Evolutionary conservation across 768 basidiomycete genomes (phyloP).

Genomic region (Boletus speciosus): DNA sequence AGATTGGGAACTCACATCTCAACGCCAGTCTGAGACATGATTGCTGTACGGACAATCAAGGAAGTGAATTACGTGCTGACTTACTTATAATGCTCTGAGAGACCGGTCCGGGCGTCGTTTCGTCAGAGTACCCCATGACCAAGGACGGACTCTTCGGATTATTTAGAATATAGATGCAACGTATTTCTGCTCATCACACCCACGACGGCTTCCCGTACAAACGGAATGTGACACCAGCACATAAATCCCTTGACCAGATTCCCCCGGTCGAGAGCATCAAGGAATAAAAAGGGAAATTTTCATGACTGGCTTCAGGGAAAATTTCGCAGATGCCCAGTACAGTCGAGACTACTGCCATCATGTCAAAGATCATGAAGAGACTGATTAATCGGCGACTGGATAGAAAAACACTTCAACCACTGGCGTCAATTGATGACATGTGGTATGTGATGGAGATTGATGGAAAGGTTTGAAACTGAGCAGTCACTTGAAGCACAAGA

Average conservation of each 20-base stretch:
- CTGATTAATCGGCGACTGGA: background rate
- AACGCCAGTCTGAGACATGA: slow-evolving; percentile 49
- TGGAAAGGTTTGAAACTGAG: background rate
- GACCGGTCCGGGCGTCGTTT: slow-evolving; percentile 10
- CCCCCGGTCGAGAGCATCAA: background rate
- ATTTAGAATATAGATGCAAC: slow-evolving; percentile 9
- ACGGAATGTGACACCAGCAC: background rate
- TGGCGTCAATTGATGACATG: background rate
- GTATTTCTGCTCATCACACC: slow-evolving; percentile 4
- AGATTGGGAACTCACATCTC: slow-evolving; percentile 48
- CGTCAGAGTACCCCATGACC: slow-evolving; percentile 16
- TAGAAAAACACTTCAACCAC: background rate
- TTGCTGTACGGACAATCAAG: slow-evolving; percentile 5
- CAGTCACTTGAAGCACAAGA: background rate
- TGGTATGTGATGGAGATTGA: background rate
- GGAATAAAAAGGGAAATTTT: background rate
- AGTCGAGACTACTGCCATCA: too few relatives aligned
- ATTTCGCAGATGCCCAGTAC: background rate
- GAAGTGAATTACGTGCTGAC: background rate
- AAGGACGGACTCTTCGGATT: background rate
- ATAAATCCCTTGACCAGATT: background rate
- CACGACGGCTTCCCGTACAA: slow-evolving; percentile 13
- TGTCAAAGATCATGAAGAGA: background rate
- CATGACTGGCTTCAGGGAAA: background rate
- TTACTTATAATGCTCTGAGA: slow-evolving; percentile 14